A percentile compares a stretch with the other conserved stretches of the same genome.
These are phyloP conservation scores for Chenopodium suecicum DNA, from an alignment of 148 eudicot genomes.

Conservation along the genomic window DNA sequence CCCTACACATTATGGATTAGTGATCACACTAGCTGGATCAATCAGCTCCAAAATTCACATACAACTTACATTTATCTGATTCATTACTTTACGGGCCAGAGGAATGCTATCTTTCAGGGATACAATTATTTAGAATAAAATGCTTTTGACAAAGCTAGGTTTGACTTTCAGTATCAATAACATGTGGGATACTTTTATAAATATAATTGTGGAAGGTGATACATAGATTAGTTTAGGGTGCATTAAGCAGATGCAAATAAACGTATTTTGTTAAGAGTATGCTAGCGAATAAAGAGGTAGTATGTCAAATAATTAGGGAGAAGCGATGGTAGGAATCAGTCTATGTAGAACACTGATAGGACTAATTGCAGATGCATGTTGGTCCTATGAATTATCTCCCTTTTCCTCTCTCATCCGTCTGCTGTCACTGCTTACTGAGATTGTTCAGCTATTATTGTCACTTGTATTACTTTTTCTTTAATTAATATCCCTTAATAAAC, in stretches of 20 bases:
- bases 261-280: not conserved
- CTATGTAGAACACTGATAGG: not conserved
- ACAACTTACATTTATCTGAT: too few species aligned
- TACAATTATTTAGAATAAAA: not conserved
- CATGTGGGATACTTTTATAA: not conserved
- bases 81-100: not conserved
- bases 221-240: not conserved
- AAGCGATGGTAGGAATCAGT: not conserved
- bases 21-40: not conserved
- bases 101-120: not conserved
- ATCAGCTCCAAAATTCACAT: not conserved
- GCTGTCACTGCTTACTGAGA: not conserved
- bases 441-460: not conserved
- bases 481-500: not conserved
- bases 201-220: not conserved
- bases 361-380: too few species aligned
- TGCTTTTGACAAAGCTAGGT: not conserved
- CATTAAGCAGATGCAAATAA: not conserved
- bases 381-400: too few species aligned
- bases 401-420: too few species aligned
- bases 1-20: not conserved
- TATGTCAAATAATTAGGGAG: not conserved
- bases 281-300: not conserved
- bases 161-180: constrained; percentile 1
- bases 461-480: not conserved